Percentiles rank a stretch among this genome's conserved stretches.
phyloP scores from a whole-genome alignment of 768 basidiomycete genomes.

The Glaciozyma martinii region DNA sequence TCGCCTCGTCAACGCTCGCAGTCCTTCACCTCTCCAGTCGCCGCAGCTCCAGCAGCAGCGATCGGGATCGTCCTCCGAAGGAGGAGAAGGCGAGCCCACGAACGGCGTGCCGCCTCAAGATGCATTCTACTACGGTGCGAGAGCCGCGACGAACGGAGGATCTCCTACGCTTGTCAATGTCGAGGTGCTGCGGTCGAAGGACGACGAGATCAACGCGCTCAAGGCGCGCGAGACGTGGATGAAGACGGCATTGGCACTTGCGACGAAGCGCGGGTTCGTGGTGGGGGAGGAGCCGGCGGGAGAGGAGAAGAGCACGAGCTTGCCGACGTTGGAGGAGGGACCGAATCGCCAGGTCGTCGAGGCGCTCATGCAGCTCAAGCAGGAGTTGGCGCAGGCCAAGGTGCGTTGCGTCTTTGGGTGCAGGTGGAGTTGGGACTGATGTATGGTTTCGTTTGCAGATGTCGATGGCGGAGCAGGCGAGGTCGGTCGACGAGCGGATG shows the following conservation, averaged over 20 bases:
- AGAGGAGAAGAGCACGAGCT: not conserved
- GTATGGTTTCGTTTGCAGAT: conserved; percentile 45
- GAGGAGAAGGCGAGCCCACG: not conserved
- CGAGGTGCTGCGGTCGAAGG: conserved; percentile 4
- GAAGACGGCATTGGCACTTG: conserved; percentile 66
- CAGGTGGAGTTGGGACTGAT: not conserved
- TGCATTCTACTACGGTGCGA: conserved; percentile 6
- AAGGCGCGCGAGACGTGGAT: conserved; percentile 78
- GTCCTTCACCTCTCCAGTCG: not conserved
- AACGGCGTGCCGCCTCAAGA: not conserved
- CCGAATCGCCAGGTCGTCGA: conserved; percentile 43
- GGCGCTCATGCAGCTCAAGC: conserved; percentile 71
- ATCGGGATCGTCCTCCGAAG: not conserved
- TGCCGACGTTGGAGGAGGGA: conserved; percentile 1
- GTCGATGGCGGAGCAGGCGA: conserved; percentile 45
- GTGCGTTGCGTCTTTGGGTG: conserved; percentile 44
- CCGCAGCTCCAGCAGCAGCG: not conserved
- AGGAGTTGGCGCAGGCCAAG: conserved; percentile 77
- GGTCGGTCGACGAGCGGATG: conserved; percentile 62
- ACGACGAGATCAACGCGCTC: conserved; percentile 58
- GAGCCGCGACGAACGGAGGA: not conserved
- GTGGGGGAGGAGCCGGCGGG: conserved; percentile 20
- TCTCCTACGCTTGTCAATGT: not conserved
- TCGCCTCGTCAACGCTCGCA: not conserved
- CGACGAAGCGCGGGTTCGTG: conserved; percentile 64